phyloP scores from a whole-genome alignment of 2,329 filamentous ascomycete genomes.

The Seiridium cupressi region DNA sequence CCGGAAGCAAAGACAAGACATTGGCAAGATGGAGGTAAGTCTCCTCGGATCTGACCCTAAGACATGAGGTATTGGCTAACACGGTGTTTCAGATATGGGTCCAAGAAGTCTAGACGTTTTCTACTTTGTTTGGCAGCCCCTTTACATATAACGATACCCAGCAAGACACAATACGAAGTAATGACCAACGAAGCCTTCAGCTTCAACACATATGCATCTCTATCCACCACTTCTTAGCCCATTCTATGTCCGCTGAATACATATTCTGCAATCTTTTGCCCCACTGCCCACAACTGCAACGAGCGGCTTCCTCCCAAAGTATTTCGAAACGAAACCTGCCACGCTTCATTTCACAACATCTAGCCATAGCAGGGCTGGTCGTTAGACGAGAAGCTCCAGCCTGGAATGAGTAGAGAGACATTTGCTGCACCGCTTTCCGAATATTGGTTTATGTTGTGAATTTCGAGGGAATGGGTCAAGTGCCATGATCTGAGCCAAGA shows the following conservation, averaged over 20 bases:
- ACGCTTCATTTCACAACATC: conserved; percentile 4
- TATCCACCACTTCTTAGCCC: too few relatives aligned
- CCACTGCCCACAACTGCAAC: too few relatives aligned
- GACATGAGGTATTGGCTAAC: conserved; percentile 15
- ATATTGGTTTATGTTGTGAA: too few relatives aligned
- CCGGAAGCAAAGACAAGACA: conserved; percentile 71
- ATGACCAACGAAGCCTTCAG: conserved; percentile 19
- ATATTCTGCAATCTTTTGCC: too few relatives aligned
- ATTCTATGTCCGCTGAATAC: too few relatives aligned
- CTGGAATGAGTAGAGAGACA: neutral
- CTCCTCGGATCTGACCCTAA: conserved; percentile 11
- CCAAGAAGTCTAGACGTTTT: conserved; percentile 39
- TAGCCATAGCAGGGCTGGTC: neutral
- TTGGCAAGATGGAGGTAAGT: conserved; percentile 93
- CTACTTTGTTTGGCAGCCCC: conserved; percentile 18
- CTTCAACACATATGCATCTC: neutral
- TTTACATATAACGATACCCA: conserved; percentile 29
- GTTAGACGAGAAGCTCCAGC: neutral
- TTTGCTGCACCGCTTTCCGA: too few relatives aligned
- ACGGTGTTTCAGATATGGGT: conserved; percentile 42
- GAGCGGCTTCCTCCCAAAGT: neutral
- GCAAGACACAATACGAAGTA: conserved; percentile 29
- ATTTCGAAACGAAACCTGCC: conserved; percentile 6
- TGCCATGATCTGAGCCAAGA: neutral
- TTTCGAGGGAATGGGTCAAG: neutral